A percentile compares a stretch with the other conserved stretches of the same genome.
Conservation (phyloP, 2,329 filamentous ascomycete genomes). For the Massarina eburnea region DNA sequence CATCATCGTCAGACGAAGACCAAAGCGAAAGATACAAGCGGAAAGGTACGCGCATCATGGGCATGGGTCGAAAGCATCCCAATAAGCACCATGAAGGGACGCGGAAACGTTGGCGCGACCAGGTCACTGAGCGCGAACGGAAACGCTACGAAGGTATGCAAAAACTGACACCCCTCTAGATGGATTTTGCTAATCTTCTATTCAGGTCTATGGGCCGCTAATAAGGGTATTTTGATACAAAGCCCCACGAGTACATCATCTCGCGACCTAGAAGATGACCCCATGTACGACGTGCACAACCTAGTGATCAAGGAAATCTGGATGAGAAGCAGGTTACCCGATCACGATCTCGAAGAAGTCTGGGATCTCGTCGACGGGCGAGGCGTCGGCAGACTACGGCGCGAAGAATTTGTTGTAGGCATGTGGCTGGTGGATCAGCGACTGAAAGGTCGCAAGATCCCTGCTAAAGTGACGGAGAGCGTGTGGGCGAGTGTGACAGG, state of each 20-base stretch:
- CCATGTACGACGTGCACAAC: constrained; percentile 61
- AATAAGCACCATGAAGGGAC: constrained; percentile 75
- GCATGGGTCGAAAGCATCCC: constrained; percentile 57
- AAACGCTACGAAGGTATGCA: constrained; percentile 80
- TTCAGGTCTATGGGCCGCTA: constrained; percentile 78
- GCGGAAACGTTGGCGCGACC: constrained; percentile 74
- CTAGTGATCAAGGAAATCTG: constrained; percentile 76
- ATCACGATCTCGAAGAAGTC: constrained; percentile 70
- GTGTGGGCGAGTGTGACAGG: constrained; percentile 71
- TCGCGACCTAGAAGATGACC: constrained; percentile 18
- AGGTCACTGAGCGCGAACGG: constrained; percentile 70
- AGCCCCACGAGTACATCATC: constrained; percentile 17
- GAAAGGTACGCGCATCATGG: constrained; percentile 60
- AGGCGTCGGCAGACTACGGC: constrained; percentile 58
- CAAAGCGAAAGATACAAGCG: constrained; percentile 55
- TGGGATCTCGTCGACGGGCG: constrained; percentile 72
- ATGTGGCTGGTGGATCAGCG: constrained; percentile 82
- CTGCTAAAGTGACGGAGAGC: constrained; percentile 68
- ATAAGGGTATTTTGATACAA: constrained; percentile 58
- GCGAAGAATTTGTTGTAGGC: constrained; percentile 78
- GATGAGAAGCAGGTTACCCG: constrained; percentile 67
- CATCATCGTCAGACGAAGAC: constrained; percentile 52
- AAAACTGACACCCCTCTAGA: too few relatives aligned
- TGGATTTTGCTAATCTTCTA: constrained; percentile 86
- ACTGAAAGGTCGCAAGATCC: constrained; percentile 77